Conservation (phyloP, 345 rosid genomes). For the Citrus glauca region DNA sequence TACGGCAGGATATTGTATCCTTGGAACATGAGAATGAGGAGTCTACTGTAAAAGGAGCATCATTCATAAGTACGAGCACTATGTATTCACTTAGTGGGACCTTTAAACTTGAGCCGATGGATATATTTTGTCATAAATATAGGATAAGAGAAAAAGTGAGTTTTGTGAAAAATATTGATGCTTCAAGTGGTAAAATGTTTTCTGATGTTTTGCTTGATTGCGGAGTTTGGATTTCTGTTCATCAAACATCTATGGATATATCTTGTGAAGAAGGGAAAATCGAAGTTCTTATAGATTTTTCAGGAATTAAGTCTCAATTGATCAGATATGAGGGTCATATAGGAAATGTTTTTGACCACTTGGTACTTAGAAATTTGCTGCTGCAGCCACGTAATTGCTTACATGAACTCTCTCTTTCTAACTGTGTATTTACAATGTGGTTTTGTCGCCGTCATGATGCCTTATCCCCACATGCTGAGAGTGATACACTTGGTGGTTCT, state of each 20-base stretch:
- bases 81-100: conserved; percentile 37
- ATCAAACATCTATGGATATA: conserved; percentile 36
- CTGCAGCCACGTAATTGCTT: conserved; percentile 48
- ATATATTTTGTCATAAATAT: conserved; percentile 57
- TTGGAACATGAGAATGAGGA: conserved; percentile 35
- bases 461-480: conserved; percentile 26
- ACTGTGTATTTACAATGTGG: conserved; percentile 41
- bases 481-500: conserved; percentile 30
- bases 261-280: conserved; percentile 51
- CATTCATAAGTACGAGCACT: conserved; percentile 28
- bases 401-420: conserved; percentile 61
- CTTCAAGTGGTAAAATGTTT: conserved; percentile 22
- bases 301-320: conserved; percentile 45
- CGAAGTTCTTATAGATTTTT: conserved; percentile 36
- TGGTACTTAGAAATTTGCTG: conserved; percentile 31
- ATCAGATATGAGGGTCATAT: conserved; percentile 42
- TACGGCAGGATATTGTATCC: conserved; percentile 30
- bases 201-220: conserved; percentile 33
- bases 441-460: conserved; percentile 36
- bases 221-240: conserved; percentile 61
- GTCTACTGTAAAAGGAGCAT: conserved; percentile 24
- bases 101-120: conserved; percentile 51
- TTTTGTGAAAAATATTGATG: conserved; percentile 30
- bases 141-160: conserved; percentile 29
- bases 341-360: conserved; percentile 42